These are phyloP conservation scores for Rhodocollybia butyracea DNA, from an alignment of 768 basidiomycete genomes.

Conservation along the genomic window DNA sequence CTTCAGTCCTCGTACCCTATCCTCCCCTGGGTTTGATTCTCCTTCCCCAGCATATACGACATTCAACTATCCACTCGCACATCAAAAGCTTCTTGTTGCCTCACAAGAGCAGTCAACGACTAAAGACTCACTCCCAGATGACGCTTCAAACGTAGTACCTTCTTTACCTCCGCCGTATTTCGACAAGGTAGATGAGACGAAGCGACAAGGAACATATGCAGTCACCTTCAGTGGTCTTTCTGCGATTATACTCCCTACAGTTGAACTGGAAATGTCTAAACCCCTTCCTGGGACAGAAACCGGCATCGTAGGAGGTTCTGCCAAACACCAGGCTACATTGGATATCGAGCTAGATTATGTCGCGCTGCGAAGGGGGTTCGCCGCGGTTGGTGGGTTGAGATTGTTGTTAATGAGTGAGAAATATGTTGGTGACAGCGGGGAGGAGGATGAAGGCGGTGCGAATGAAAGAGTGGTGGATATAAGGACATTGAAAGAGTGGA, in stretches of 20 bases:
- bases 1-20: conserved; percentile 32
- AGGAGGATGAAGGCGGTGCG: conserved; percentile 17
- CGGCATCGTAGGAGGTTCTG: no score
- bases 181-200: conserved; percentile 34
- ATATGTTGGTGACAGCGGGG: conserved; percentile 31
- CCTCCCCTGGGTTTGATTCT: conserved; percentile 54
- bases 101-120: conserved; percentile 31
- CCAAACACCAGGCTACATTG: conserved; percentile 40
- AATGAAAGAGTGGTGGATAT: conserved; percentile 29
- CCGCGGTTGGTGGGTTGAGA: conserved; percentile 67
- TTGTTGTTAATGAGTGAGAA: conserved; percentile 61
- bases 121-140: conserved; percentile 11
- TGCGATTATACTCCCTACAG: conserved; percentile 38
- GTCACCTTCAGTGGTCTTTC: conserved; percentile 52
- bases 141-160: conserved; percentile 14
- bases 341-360: conserved; percentile 66
- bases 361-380: conserved; percentile 56
- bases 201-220: conserved; percentile 23
- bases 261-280: conserved; percentile 29
- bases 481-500: conserved; percentile 67
- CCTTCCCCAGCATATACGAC: conserved; percentile 42
- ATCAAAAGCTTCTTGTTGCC: conserved; percentile 45
- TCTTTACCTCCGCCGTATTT: conserved; percentile 46
- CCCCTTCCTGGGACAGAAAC: not conserved
- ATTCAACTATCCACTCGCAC: conserved; percentile 51